These are phyloP conservation scores for Auriculariales sp. DNA, from an alignment of 768 basidiomycete species.

Conservation along the genomic window DNA sequence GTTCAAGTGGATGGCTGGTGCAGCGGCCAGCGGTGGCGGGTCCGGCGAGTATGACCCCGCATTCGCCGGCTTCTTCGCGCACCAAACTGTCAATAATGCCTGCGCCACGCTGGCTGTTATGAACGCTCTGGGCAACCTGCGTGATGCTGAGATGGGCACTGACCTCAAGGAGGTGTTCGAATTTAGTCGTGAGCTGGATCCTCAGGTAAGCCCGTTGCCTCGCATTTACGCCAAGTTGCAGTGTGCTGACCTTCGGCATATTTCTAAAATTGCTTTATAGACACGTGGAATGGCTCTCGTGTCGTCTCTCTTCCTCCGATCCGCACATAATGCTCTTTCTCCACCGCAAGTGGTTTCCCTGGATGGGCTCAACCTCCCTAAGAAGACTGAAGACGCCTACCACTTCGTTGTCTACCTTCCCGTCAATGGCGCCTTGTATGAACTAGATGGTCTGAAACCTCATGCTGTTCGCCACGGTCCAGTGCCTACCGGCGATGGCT, in stretches of 20 bases:
- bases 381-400: slow-evolving; percentile 70
- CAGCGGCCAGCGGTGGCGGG: slow-evolving; percentile 12
- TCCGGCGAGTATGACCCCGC: slow-evolving; percentile 55
- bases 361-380: slow-evolving; percentile 64
- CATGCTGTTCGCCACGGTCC: slow-evolving; percentile 69
- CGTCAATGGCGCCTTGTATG: slow-evolving; percentile 69
- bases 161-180: slow-evolving; percentile 59
- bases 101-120: slow-evolving; percentile 93
- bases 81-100: slow-evolving; percentile 82
- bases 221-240: not conserved
- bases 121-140: slow-evolving; percentile 79
- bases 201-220: slow-evolving; percentile 31
- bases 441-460: slow-evolving; percentile 81
- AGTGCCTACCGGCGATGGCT: slow-evolving; percentile 57
- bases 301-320: slow-evolving; percentile 64
- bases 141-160: slow-evolving; percentile 42
- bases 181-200: slow-evolving; percentile 78
- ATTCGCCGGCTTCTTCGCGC: slow-evolving; percentile 83
- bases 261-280: slow-evolving; percentile 4
- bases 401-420: slow-evolving; percentile 95
- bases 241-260: not conserved
- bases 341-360: slow-evolving; percentile 80
- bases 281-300: slow-evolving; percentile 71
- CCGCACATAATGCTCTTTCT: slow-evolving; percentile 86
- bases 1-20: slow-evolving; percentile 81